Evolutionary conservation across 257 asterid species (phyloP), one percentile per base, ranked within the genome.

Genomic region (Thymus mandschuricus): DNA sequence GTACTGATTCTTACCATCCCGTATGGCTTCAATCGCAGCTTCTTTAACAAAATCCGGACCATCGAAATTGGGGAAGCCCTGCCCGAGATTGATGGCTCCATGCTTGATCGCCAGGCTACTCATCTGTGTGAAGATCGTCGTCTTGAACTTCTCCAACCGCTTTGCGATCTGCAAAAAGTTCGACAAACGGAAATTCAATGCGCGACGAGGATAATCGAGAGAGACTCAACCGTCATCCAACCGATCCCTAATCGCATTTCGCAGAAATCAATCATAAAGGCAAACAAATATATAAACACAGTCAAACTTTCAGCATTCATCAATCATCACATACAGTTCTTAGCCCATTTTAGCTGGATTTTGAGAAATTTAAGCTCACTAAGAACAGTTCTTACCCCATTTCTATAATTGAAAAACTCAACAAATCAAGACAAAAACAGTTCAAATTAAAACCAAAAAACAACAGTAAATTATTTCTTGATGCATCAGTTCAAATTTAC

Each of bases 41-140:
- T 95, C 97, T 75, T 95, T 95, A 15, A 95, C 97, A 68, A 95
- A 95, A 27, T 92, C 97, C 3, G 99, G 99, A 55, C 99, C 98
- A 12, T 95, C 99, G 8, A 95, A 92, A 77, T 95, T 95, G 71
- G 99, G 99, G 65, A 95, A 95, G 77, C 99, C 99, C 75, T 95
- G 99, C 5, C 99, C 99, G 0, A 95, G 99, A 75, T 95, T 95
- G 10, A 95, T 89, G 56, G 99, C 99, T 9, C 91, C 92, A 34
- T 92, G 91, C 79, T 95, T 89, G 68, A 89, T 81, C 9, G 99
- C 98, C 13, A 95, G 92, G 78, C 82, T 89, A 64, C 99, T 95
- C 99, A 95, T 95, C 72, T 95, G 97, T 1, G 99, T 95, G 86
- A 95, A 95, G 60, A 95, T 95, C 21, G 99, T 95, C 13, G 99